Conservation (phyloP, 306 rosid genomes). For the Malus fusca region DNA sequence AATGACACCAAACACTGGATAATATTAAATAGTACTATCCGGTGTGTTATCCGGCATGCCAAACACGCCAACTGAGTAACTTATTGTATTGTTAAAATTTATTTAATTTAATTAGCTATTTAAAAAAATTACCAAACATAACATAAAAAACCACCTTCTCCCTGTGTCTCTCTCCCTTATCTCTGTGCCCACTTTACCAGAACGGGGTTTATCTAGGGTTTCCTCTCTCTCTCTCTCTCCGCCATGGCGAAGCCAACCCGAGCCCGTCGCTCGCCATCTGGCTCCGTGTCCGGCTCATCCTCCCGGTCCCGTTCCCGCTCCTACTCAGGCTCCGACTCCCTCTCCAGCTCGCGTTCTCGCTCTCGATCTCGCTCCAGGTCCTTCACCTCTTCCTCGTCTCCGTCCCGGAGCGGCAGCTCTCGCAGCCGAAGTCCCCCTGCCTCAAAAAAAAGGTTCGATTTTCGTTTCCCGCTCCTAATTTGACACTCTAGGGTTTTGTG, state of each 20-base stretch:
- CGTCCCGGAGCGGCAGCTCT: constrained; percentile 55
- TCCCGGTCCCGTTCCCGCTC: constrained; percentile 65
- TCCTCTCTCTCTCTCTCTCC: not conserved
- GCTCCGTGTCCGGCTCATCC: constrained; percentile 64
- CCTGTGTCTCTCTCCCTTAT: not conserved
- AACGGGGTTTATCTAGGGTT: constrained; percentile 74
- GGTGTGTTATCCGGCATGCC: too few species aligned
- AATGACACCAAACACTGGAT: too few species aligned
- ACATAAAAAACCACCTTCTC: not conserved
- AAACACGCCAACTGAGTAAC: too few species aligned
- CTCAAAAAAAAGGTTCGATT: constrained; percentile 44
- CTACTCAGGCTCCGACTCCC: constrained; percentile 41
- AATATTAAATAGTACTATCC: too few species aligned
- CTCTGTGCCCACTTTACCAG: not conserved
- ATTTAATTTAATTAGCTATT: too few species aligned
- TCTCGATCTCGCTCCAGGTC: constrained; percentile 59
- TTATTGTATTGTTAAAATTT: too few species aligned
- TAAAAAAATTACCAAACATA: too few species aligned
- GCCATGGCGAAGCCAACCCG: constrained; percentile 92
- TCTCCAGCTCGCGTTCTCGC: constrained; percentile 46
- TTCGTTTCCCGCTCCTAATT: not conserved
- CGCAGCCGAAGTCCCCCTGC: constrained; percentile 75
- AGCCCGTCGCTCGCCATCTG: constrained; percentile 82
- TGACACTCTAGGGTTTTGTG: constrained; percentile 1
- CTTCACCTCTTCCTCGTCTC: constrained; percentile 65